Evolutionary conservation across 23 red algal genomes (phyloP), one percentile per base, ranked within the genome.

Genomic region (Gracilariopsis chorda): DNA sequence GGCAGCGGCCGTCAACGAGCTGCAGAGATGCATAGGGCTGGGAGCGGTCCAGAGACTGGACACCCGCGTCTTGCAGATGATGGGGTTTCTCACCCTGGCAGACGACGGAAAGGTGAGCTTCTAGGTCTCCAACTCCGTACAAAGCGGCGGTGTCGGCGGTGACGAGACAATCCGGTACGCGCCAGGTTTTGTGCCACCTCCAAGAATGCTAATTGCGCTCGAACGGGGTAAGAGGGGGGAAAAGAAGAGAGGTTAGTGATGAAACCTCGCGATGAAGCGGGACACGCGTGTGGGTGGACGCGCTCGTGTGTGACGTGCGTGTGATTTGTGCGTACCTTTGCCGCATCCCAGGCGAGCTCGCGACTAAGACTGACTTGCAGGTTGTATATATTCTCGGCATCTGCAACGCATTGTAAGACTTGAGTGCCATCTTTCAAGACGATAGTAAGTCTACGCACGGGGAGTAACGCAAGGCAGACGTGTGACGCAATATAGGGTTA

Each of bases 121-220:
- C 83, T 20, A 90, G 55, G 52, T 93, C 85, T 24, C 69, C 85
- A 16, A 77, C 49, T 14, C 72, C 80, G 29, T 78, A 40, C 11
- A 83, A 47, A 13, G 80, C 71, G 4, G 49, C 41, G 36, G 58
- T 48, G 43, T 78, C 92, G 36, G 67, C 90, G 5, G 69, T 82
- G 47, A 97, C 69, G 27, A 85, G 36, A 41, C 91, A 85, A 35
- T 97, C 95, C 13, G 95, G 95, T 14, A 97, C 73, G 27, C 91
- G 84, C 95, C 95, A 97, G 19, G 87, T 97, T 61, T 97, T 97
- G 70, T 92, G 95, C 95, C 95, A 97, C 32, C 95, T 71, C 90
- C 90, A 97, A 23, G 70, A 89, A 27, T 69, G 67, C 72, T 80
- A n/a, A 48, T 45, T 53, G 13, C 14, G 11, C 67, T n/a, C n/a